Evolutionary conservation across 768 basidiomycete species (phyloP), one percentile per base, ranked within the genome.

Genomic region (Termitomyces sp.): DNA sequence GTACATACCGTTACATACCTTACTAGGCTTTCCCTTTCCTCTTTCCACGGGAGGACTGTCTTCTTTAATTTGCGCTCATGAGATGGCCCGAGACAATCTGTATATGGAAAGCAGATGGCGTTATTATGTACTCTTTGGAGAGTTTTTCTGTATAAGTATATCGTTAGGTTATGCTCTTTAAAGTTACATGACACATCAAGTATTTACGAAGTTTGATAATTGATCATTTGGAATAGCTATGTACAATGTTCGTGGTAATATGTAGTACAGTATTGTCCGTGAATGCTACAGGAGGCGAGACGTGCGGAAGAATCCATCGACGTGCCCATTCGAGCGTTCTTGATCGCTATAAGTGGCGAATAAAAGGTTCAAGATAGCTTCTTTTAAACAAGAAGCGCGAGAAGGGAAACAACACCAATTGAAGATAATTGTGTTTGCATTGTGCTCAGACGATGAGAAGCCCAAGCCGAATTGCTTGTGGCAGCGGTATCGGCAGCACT

Each of bases 391-490:
- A 66, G 44, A 33, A 65, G 55, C 39, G 62, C 55, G 15, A 72
- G 51, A 46, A 70, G 44, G 6, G 63, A 65, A 18, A 64, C 61
- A 45, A 69, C 63, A 55, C 73, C 65, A 40, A 66, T 32, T 36
- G 54, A 55, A 46, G 66, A 20, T 55, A 65, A 44, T 18, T 59
- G 66, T 33, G 39, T 36, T 24, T 42, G 54, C 18, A 22, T 49
- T 55, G 62, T 62, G 55, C 54, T 55, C 12, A 67, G 32, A 40
- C 57, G 66, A 55, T 58, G 65, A 12, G 65, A 48, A 32, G 70
- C 64, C 68, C 68, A 71, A 39, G 71, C 75, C 24, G 69, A 69
- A 55, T 70, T 74, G 18, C 61, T 72, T n/a, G 70, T 62, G 3
- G 70, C 50, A 51, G 69, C 59, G 5, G 65, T 51, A 15, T 68